phyloP scores from a whole-genome alignment of 2,329 filamentous ascomycete genomes.

The Clonostachys rhizophaga region DNA sequence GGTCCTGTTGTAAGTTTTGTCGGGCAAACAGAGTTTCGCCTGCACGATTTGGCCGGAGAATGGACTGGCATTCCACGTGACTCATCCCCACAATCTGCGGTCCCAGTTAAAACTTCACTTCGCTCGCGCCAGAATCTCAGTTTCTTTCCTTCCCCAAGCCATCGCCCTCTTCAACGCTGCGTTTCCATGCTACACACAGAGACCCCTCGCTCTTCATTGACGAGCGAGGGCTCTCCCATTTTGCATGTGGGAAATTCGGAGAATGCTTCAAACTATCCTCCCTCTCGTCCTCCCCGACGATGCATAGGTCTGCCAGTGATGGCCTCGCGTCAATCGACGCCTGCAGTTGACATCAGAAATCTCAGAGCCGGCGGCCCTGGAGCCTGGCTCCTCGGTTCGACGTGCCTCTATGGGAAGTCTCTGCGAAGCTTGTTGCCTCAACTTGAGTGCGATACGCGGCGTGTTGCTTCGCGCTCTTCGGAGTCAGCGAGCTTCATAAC shows the following conservation, averaged over 20 bases:
- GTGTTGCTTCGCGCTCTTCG: constrained; percentile 29
- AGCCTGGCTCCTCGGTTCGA: neutral
- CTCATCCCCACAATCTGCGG: too few relatives aligned
- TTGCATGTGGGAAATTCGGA: constrained; percentile 98
- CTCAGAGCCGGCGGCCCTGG: constrained; percentile 46
- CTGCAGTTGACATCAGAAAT: constrained; percentile 92
- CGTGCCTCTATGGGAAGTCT: constrained; percentile 75
- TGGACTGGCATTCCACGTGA: neutral
- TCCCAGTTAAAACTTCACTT: too few relatives aligned
- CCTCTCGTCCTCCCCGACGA: constrained; percentile 12
- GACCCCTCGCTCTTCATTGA: constrained; percentile 18
- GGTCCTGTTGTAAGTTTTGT: neutral
- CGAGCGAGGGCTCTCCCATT: neutral
- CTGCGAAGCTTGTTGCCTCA: constrained; percentile 82
- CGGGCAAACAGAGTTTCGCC: neutral
- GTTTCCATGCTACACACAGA: constrained; percentile 92
- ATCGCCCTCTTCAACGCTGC: constrained; percentile 86
- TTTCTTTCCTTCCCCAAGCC: constrained; percentile 46
- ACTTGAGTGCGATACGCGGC: constrained; percentile 97
- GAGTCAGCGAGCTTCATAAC: constrained; percentile 48
- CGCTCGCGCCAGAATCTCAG: too few relatives aligned
- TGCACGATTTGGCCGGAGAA: neutral
- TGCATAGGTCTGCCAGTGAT: constrained; percentile 69
- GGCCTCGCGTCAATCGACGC: constrained; percentile 78
- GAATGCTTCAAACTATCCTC: constrained; percentile 68